These are phyloP conservation scores for Cajanus cajan DNA, from an alignment of 306 rosid species.

Conservation along the genomic window DNA sequence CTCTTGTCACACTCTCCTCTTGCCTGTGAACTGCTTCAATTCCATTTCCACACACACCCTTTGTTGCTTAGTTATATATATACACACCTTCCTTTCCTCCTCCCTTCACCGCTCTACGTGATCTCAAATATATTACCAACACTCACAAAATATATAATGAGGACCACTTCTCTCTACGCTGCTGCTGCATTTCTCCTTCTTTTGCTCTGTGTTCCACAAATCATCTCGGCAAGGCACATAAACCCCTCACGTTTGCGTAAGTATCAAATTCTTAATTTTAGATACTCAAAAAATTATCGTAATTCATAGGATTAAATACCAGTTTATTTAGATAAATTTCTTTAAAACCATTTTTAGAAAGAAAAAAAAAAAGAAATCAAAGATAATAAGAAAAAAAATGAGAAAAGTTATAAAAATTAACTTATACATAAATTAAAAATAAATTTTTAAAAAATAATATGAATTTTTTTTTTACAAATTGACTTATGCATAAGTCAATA, in stretches of 20 bases:
- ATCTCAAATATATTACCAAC: background rate
- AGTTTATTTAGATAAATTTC: too few species aligned
- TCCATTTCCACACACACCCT: background rate
- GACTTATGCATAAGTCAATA: too few species aligned
- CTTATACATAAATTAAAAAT: too few species aligned
- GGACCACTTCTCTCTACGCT: constrained; percentile 19
- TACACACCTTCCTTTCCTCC: background rate
- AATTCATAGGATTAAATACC: too few species aligned
- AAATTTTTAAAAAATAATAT: too few species aligned
- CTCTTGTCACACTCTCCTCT: background rate
- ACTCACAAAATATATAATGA: constrained; percentile 35
- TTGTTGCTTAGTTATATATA: background rate
- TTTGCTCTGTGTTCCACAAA: constrained; percentile 40
- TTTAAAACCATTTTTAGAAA: too few species aligned
- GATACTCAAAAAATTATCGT: too few species aligned
- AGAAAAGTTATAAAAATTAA: too few species aligned
- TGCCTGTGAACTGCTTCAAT: constrained; percentile 39
- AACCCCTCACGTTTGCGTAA: constrained; percentile 44
- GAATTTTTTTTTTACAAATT: too few species aligned
- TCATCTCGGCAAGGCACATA: constrained; percentile 55
- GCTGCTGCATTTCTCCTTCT: constrained; percentile 26
- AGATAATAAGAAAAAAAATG: too few species aligned
- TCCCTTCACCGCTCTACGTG: background rate
- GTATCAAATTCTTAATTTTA: background rate
- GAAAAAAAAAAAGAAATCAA: too few species aligned